These are phyloP conservation scores for Chenopodium quinoa DNA, from an alignment of 148 eudicot species.

Conservation along the genomic window DNA sequence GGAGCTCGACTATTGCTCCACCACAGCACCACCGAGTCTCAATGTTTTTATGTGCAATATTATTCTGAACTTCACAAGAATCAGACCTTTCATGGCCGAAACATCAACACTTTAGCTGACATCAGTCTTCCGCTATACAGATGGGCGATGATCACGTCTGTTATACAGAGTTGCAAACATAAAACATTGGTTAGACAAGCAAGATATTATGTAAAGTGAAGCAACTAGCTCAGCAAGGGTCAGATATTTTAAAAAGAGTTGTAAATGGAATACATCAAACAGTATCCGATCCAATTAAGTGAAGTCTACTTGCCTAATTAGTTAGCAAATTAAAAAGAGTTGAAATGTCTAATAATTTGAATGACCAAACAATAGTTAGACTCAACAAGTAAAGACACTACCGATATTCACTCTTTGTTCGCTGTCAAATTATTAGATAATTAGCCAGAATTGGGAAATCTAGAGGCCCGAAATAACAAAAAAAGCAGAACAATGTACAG, in stretches of 20 bases:
- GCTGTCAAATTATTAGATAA: not conserved
- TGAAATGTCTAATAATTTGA: too few relatives aligned
- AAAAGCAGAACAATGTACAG: too few relatives aligned
- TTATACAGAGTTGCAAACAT: not conserved
- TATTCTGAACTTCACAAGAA: constrained; percentile 1
- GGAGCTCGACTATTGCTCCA: constrained; percentile 10
- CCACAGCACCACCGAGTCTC: constrained; percentile 7
- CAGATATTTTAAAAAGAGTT: too few relatives aligned
- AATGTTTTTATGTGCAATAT: constrained; percentile 22
- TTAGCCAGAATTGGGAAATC: not conserved
- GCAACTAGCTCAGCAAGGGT: too few relatives aligned
- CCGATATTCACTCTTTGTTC: not conserved
- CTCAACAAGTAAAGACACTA: too few relatives aligned
- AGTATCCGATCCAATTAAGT: too few relatives aligned
- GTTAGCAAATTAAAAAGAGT: not conserved
- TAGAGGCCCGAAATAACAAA: too few relatives aligned
- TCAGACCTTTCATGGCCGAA: constrained; percentile 5
- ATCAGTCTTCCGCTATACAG: constrained; percentile 9
- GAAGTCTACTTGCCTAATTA: not conserved
- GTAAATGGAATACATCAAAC: too few relatives aligned
- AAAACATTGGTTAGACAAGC: constrained; percentile 2
- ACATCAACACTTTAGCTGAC: not conserved
- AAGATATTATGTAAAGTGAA: not conserved
- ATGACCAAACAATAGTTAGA: too few relatives aligned
- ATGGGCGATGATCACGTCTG: constrained; percentile 30